phyloP scores from a whole-genome alignment of 306 rosid species.

The Inga laurina region DNA sequence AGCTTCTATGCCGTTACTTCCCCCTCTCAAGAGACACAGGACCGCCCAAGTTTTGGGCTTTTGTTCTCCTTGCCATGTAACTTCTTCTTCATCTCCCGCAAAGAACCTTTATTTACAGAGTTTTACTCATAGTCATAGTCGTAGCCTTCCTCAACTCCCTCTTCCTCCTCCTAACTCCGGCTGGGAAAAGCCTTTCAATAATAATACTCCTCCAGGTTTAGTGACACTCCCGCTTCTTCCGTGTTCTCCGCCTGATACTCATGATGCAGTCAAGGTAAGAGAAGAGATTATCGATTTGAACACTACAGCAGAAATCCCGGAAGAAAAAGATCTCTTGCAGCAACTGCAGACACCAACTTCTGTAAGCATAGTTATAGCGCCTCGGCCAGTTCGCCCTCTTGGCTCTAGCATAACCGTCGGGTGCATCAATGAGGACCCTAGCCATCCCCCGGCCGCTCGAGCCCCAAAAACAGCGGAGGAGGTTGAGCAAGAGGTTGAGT shows the following conservation, averaged over 20 bases:
- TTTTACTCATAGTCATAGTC: conserved; percentile 37
- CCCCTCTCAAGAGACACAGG: conserved; percentile 59
- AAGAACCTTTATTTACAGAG: conserved; percentile 36
- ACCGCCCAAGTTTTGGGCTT: conserved; percentile 44
- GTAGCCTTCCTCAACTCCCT: conserved; percentile 45
- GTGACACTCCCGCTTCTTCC: conserved; percentile 61
- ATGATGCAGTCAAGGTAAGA: conserved; percentile 10
- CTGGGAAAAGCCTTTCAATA: conserved; percentile 7
- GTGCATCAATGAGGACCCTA: conserved; percentile 48
- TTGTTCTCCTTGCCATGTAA: conserved; percentile 25
- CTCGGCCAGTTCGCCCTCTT: conserved; percentile 78
- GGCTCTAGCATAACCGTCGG: conserved; percentile 76
- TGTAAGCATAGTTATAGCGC: conserved; percentile 50
- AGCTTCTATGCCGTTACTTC: conserved; percentile 40
- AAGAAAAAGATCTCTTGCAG: conserved; percentile 68
- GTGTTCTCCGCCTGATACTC: conserved; percentile 23
- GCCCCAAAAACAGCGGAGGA: conserved; percentile 49
- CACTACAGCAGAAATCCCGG: conserved; percentile 46
- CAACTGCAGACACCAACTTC: conserved; percentile 52
- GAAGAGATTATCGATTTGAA: conserved; percentile 49
- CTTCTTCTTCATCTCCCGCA: not conserved
- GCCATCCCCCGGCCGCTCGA: not conserved
- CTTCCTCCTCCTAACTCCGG: conserved; percentile 26
- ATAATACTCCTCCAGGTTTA: conserved; percentile 4
- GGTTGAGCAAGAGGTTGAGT: conserved; percentile 68